phyloP scores from a whole-genome alignment of 2,329 filamentous ascomycete genomes.

The Hypoxylon sp. region DNA sequence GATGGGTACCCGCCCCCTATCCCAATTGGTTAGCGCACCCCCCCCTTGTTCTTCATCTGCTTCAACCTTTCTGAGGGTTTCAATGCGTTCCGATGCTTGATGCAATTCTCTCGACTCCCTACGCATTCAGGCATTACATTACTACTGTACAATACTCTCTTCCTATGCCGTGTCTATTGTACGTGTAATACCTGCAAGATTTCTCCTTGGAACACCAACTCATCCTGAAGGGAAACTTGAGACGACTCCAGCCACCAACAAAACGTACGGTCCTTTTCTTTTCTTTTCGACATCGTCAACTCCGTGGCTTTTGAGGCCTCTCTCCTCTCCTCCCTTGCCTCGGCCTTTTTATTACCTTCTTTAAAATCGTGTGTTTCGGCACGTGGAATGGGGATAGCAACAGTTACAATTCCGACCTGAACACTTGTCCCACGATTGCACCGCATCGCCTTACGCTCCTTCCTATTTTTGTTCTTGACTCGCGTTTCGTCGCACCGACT shows the following conservation, averaged over 20 bases:
- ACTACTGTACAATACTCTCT: constrained; percentile 8
- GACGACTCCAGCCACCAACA: constrained; percentile 35
- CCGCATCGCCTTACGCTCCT: constrained; percentile 23
- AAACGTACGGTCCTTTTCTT: constrained; percentile 22
- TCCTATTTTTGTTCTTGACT: constrained; percentile 16
- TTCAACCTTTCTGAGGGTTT: constrained; percentile 36
- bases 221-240: constrained; percentile 22
- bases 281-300: constrained; percentile 11
- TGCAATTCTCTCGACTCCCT: constrained; percentile 15
- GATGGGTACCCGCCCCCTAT: constrained; percentile 38
- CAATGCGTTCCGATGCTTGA: constrained; percentile 29
- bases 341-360: constrained; percentile 18
- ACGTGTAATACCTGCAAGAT: constrained; percentile 28
- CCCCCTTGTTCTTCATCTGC: constrained; percentile 31
- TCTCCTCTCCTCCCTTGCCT: constrained; percentile 23
- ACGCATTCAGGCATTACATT: constrained; percentile 16
- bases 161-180: constrained; percentile 1
- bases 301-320: constrained; percentile 8
- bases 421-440: constrained; percentile 23
- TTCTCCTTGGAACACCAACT: constrained; percentile 31
- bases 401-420: constrained; percentile 13
- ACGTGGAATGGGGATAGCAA: constrained; percentile 33
- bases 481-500: constrained; percentile 4
- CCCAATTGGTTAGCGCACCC: constrained; percentile 34
- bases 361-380: constrained; percentile 16